Base-by-base conservation (phyloP, 2,329 filamentous ascomycete species). In the Geosmithia morbida region DNA sequence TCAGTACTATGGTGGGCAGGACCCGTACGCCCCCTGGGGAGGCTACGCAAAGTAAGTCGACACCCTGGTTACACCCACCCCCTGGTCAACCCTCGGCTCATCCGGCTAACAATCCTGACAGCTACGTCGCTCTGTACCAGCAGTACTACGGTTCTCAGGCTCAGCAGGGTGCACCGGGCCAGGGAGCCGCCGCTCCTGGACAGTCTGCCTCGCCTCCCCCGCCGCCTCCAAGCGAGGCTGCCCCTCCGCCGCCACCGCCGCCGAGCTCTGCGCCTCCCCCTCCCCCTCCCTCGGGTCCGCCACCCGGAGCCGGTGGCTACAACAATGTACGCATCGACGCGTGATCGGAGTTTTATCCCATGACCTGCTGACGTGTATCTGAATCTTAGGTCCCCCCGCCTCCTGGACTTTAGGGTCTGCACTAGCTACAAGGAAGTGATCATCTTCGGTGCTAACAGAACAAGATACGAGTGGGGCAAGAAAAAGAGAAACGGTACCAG, bases 21-120 rank as follows among this genome's bases (percentile, higher is more conserved):
- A 96, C 58, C 90, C 89, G 0, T 96, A 96, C 61, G 87, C 87
- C 41, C 81, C 85, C 8, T 96, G 92, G 56, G 90, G 90, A 51
- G 90, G 90, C 48, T 96, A 92, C 64, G 77, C 82, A 55, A 85
- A 83, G 67, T 86, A 74, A 59, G 70, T 55, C 30, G 13, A n/a
- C 22, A 26, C 22, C 4, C 22, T 26, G 22, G 22, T n/a, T 30
- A 37, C 33, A 37, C 33, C 11, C 5, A 10, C 7, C 7, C 30
- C 20, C 13, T 46, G 40, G 19, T 13, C 19, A 45, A 41, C 13
- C 8, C 11, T 7, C 7, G 13, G n/a, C 6, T 44, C 29, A 13
- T 10, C n/a, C 2, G 41, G 41, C 30, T 29, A 45, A n/a, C 18
- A 43, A 17, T 40, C 3, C 22, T 47, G 8, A 26, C 51, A 76